phyloP scores from a whole-genome alignment of 176 grass and related monocot species.

The Eragrostis nindensis region DNA sequence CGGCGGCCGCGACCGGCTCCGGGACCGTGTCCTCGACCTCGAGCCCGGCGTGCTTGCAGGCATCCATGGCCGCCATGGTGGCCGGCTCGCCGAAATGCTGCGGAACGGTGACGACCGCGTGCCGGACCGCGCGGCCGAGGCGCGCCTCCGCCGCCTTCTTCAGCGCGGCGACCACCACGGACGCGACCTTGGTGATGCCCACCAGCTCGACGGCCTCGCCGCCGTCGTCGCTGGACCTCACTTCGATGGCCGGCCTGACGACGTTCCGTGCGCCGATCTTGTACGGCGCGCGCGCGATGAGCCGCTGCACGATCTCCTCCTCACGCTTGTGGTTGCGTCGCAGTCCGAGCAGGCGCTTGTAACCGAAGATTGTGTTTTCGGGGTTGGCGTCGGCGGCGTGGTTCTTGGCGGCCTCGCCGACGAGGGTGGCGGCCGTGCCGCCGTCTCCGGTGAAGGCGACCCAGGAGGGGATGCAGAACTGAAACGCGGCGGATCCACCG shows the following conservation, averaged over 20 bases:
- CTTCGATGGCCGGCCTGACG: neutral
- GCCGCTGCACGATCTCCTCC: neutral
- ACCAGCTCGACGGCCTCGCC: neutral
- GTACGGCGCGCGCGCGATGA: neutral
- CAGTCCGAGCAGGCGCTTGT: slow-evolving; percentile 16
- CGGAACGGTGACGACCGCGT: slow-evolving; percentile 22
- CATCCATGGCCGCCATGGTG: neutral
- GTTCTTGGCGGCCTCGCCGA: slow-evolving; percentile 19
- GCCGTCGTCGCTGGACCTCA: neutral
- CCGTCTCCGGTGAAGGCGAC: slow-evolving; percentile 6
- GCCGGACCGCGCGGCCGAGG: neutral
- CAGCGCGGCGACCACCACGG: slow-evolving; percentile 10
- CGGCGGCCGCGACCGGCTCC: neutral
- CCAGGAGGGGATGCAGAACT: slow-evolving; percentile 15
- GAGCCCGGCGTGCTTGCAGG: neutral
- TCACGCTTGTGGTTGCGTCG: too few relatives aligned
- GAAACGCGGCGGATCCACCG: neutral
- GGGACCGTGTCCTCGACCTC: neutral
- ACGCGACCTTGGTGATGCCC: neutral
- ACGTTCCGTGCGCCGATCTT: neutral
- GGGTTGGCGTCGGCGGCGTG: neutral
- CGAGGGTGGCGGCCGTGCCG: neutral
- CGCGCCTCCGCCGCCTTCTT: neutral
- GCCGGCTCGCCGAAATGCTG: neutral
- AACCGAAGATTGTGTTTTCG: neutral